A percentile compares a stretch with the other conserved stretches of the same genome.
These are phyloP conservation scores for Crassisporium funariophilum DNA, from an alignment of 768 basidiomycete genomes.

Conservation along the genomic window DNA sequence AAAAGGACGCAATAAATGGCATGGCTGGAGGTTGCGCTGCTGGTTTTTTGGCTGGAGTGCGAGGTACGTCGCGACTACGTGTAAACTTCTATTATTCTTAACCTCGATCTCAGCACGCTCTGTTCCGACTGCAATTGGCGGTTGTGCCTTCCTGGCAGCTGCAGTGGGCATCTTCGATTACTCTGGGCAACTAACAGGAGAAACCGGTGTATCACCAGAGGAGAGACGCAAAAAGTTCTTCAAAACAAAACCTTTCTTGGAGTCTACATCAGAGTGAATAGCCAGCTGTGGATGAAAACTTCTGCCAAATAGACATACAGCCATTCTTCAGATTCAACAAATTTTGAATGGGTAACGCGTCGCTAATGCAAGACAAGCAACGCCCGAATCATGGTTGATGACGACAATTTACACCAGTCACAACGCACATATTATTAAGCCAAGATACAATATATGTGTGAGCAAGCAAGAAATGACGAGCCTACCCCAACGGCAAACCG, in stretches of 20 bases:
- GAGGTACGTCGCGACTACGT: constrained; percentile 51
- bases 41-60: constrained; percentile 86
- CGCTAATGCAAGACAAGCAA: too few species aligned
- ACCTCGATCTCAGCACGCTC: constrained; percentile 63
- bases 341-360: too few species aligned
- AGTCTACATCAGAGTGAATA: constrained; percentile 32
- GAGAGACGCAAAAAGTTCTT: constrained; percentile 82
- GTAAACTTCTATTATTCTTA: background rate
- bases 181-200: constrained; percentile 63
- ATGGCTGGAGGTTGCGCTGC: constrained; percentile 90
- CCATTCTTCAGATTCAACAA: too few species aligned
- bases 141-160: constrained; percentile 78
- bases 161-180: constrained; percentile 83
- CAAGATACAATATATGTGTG: too few species aligned
- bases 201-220: constrained; percentile 49
- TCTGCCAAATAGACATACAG: too few species aligned
- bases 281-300: too few species aligned
- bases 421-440: too few species aligned
- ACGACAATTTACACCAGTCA: too few species aligned
- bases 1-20: constrained; percentile 80
- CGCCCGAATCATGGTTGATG: too few species aligned
- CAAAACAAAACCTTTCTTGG: constrained; percentile 58
- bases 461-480: too few species aligned
- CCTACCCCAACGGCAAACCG: too few species aligned
- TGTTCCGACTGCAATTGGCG: constrained; percentile 76